Evolutionary conservation across 331 rosid species (phyloP), one percentile per base, ranked within the genome.

Genomic region (Prunus yedoensis): DNA sequence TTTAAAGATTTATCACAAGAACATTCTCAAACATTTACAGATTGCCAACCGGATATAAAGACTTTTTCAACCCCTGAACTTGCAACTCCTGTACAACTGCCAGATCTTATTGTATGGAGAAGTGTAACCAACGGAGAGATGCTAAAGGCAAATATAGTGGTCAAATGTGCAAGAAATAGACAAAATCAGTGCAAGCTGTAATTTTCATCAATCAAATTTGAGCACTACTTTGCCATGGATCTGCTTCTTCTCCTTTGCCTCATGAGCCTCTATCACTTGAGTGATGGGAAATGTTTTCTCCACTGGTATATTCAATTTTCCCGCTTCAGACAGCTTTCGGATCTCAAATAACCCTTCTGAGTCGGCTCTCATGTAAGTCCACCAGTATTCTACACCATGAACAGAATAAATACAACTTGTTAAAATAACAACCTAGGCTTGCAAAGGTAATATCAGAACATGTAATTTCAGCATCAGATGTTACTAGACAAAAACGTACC

Each of bases 281-380:
- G 85, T 56, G 43, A 94, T 84, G 41, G 96, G 90, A 86, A 92
- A 94, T 61, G 97, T 86, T 85, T 90, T 90, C 73, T 87, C 92
- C 52, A 94, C 96, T 0, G 97, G 96, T 78, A 94, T 86, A 80
- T 83, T 92, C 83, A 94, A 57, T 85, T 89, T 92, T 66, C 93
- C 96, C 8, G 96, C 87, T 83, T 92, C 97, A 59, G 90, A 85
- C 58, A 90, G 92, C 85, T 77, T 85, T 68, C 88, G 81, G 74
- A 92, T 87, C 94, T 89, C 94, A 67, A 74, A 23, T 66, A 92
- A 83, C 62, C 99, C 99, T 56, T 95, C 99, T n/a, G 84, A 51
- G 77, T 95, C 99, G 10, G 97, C 92, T 84, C 97, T 89, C 99
- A 95, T 95, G 79, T 60, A 90, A 30, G 90, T 85, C 99, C 97